Evolutionary conservation across 768 basidiomycete genomes (phyloP).

Genomic region (Collybiopsis confluens): DNA sequence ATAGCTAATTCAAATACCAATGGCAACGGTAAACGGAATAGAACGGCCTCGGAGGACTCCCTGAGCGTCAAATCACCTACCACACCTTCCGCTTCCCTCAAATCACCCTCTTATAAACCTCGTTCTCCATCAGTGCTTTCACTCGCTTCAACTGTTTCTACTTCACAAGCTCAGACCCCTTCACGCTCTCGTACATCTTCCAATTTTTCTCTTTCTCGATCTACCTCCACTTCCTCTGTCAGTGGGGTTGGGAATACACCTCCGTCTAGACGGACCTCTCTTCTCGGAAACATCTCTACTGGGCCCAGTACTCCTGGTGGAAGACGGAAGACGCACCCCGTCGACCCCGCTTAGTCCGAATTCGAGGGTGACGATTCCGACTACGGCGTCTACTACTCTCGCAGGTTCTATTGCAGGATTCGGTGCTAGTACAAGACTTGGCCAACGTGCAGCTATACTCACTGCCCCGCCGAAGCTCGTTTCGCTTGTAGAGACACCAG

Average conservation of each 20-base stretch:
- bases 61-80: not conserved
- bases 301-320: not conserved
- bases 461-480: conserved; percentile 83
- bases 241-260: conserved; percentile 6
- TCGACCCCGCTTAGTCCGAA: conserved; percentile 48
- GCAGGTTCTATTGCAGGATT: conserved; percentile 18
- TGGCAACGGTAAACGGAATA: not conserved
- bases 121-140: conserved; percentile 14
- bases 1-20: not conserved
- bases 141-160: conserved; percentile 12
- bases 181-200: conserved; percentile 45
- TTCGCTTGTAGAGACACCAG: conserved; percentile 81
- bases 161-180: conserved; percentile 22
- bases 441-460: conserved; percentile 63
- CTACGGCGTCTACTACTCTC: conserved; percentile 26
- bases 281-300: conserved; percentile 9
- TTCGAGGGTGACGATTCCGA: conserved; percentile 37
- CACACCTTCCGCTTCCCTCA: too few relatives aligned
- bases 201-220: conserved; percentile 50
- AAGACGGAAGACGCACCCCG: conserved; percentile 31
- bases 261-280: conserved; percentile 8
- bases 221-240: conserved; percentile 41
- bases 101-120: too few relatives aligned
- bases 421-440: conserved; percentile 44
- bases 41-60: not conserved